Conservation (phyloP, 2,329 filamentous ascomycete species). For the Fusarium sp. region DNA sequence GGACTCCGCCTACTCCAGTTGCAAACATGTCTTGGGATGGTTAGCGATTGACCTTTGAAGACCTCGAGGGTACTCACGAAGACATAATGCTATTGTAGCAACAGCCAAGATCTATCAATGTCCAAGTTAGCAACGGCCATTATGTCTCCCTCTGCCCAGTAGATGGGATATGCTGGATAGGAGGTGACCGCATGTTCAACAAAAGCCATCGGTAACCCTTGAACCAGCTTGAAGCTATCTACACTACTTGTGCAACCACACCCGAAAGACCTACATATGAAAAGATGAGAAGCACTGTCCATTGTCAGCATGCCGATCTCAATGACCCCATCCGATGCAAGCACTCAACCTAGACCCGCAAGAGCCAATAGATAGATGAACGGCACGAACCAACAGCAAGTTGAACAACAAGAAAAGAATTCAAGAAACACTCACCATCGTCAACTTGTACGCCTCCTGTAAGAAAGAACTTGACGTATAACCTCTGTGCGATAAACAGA, state of each 20-base stretch:
- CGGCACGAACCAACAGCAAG: background rate
- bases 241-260: background rate
- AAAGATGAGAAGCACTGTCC: constrained; percentile 26
- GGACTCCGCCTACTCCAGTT: constrained; percentile 40
- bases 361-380: background rate
- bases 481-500: constrained; percentile 39
- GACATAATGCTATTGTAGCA: constrained; percentile 30
- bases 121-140: background rate
- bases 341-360: constrained; percentile 1
- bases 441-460: constrained; percentile 38
- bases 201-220: background rate
- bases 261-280: constrained; percentile 23
- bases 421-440: constrained; percentile 34
- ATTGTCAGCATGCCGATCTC: constrained; percentile 10
- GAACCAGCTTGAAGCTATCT: background rate
- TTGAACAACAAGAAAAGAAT: background rate
- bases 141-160: background rate
- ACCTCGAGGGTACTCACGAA: constrained; percentile 11
- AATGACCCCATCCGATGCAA: background rate
- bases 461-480: constrained; percentile 41
- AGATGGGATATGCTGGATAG: background rate
- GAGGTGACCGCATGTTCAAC: background rate
- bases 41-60: background rate
- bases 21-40: constrained; percentile 42
- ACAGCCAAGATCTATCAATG: constrained; percentile 24